These are phyloP conservation scores for Isatis tinctoria DNA, from an alignment of 345 rosid genomes.

Conservation along the genomic window DNA sequence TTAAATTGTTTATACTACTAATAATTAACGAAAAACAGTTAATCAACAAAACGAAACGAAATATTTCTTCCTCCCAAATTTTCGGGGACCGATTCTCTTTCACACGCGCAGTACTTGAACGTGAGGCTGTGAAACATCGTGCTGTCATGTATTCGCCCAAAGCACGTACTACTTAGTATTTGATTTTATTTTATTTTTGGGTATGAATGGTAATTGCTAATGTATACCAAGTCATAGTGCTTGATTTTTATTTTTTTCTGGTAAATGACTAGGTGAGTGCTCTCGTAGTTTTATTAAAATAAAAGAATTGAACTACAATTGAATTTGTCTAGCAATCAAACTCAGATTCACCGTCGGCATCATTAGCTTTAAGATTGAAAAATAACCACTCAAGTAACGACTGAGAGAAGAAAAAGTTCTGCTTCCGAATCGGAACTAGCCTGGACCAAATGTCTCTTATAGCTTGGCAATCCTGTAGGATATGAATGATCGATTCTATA, in stretches of 20 bases:
- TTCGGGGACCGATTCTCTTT: conserved; percentile 6
- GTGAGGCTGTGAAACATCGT: conserved; percentile 17
- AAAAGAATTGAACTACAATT: too few species aligned
- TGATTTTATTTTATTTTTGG: neutral
- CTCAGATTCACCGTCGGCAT: too few species aligned
- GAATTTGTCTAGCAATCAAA: too few species aligned
- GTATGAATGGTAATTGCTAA: neutral
- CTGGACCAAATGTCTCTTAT: too few species aligned
- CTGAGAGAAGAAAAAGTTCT: too few species aligned
- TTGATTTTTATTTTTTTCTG: neutral
- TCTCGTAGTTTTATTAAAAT: too few species aligned
- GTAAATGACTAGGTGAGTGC: too few species aligned
- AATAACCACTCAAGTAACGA: too few species aligned
- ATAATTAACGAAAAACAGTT: neutral
- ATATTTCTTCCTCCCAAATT: conserved; percentile 6
- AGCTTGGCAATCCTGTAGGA: too few species aligned
- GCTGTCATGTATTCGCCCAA: conserved; percentile 18
- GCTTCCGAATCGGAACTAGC: too few species aligned
- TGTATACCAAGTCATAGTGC: neutral
- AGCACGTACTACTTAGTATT: neutral
- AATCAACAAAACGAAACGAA: neutral
- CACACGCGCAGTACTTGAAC: conserved; percentile 24
- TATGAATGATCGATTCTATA: too few species aligned
- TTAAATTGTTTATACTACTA: neutral
- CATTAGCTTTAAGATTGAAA: too few species aligned